Conservation (phyloP, 768 basidiomycete species). For the Tylopilus sp. region DNA sequence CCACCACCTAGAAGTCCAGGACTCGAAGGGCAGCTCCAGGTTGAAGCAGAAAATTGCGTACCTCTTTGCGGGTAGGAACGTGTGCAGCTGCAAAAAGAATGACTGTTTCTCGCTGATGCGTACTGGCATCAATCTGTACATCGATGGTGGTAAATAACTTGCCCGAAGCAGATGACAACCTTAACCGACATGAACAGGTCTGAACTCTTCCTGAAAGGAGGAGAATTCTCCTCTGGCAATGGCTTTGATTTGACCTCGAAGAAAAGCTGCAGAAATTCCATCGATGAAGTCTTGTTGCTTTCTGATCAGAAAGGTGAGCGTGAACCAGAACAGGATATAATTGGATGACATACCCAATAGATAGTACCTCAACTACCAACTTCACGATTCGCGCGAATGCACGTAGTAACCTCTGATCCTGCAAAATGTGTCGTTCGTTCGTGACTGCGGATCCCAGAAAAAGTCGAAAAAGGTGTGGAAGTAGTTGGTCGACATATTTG, state of each 20-base stretch:
- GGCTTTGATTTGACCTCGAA: slow-evolving; percentile 41
- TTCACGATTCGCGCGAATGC: slow-evolving; percentile 64
- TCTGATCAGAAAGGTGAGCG: slow-evolving; percentile 28
- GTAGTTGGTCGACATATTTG: slow-evolving; percentile 75
- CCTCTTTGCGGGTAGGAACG: slow-evolving; percentile 65
- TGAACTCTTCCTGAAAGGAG: slow-evolving; percentile 33
- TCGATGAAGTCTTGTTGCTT: slow-evolving; percentile 59
- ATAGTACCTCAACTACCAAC: slow-evolving; percentile 60
- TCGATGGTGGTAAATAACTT: not conserved
- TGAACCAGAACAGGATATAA: not conserved
- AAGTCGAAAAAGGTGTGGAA: slow-evolving; percentile 69
- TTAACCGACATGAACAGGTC: slow-evolving; percentile 49
- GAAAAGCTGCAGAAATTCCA: slow-evolving; percentile 38
- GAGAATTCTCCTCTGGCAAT: slow-evolving; percentile 56
- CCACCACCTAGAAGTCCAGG: slow-evolving; percentile 38
- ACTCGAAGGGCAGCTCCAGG: not conserved
- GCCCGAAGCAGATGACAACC: not conserved
- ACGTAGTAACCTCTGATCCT: slow-evolving; percentile 35
- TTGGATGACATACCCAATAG: slow-evolving; percentile 54
- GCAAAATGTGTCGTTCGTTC: slow-evolving; percentile 22
- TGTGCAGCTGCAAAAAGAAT: slow-evolving; percentile 64
- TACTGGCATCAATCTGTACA: slow-evolving; percentile 16
- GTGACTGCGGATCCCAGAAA: slow-evolving; percentile 42
- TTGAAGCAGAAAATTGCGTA: slow-evolving; percentile 25
- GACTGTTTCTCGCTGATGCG: slow-evolving; percentile 59